These are phyloP conservation scores for Phyllosticta ampelicida DNA, from an alignment of 2,329 filamentous ascomycete species.

Conservation along the genomic window DNA sequence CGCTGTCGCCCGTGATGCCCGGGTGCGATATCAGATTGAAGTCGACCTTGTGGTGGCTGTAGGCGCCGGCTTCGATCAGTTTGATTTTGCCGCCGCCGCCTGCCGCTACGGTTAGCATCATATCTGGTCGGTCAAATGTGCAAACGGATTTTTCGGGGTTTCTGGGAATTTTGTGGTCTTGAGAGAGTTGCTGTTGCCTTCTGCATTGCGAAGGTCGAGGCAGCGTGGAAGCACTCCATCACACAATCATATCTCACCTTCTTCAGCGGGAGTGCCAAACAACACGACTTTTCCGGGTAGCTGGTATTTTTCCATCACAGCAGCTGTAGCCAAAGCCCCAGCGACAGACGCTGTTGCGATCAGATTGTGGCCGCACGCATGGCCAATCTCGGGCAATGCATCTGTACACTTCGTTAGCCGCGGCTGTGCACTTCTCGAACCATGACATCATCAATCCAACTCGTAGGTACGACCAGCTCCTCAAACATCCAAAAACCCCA, in stretches of 20 bases:
- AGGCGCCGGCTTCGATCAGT: slow-evolving; percentile 34
- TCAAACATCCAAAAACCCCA: background rate
- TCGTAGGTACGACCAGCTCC: background rate
- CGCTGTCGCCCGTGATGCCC: slow-evolving; percentile 29
- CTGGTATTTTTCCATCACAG: slow-evolving; percentile 18
- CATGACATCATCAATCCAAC: no score
- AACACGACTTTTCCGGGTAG: slow-evolving; percentile 28
- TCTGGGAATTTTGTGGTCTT: background rate
- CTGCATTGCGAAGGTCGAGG: background rate
- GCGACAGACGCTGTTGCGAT: slow-evolving; percentile 31
- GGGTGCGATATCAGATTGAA: slow-evolving; percentile 21
- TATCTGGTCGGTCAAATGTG: no score
- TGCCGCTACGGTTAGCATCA: background rate
- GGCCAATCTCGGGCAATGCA: slow-evolving; percentile 31
- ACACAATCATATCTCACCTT: slow-evolving; percentile 14
- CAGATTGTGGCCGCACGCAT: slow-evolving; percentile 38
- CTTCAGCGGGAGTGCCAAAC: slow-evolving; percentile 38
- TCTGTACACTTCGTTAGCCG: slow-evolving; percentile 16
- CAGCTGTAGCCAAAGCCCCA: slow-evolving; percentile 28
- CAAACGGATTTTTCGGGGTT: background rate
- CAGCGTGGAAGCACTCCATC: background rate
- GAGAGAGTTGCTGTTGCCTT: background rate
- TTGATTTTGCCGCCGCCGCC: slow-evolving; percentile 38
- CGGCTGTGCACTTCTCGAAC: background rate
- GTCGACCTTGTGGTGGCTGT: slow-evolving; percentile 24